A percentile compares a stretch with the other conserved stretches of the same genome.
Evolutionary conservation across 2,329 filamentous ascomycete genomes (phyloP).

Genomic region (Trichophyton rubrum): DNA sequence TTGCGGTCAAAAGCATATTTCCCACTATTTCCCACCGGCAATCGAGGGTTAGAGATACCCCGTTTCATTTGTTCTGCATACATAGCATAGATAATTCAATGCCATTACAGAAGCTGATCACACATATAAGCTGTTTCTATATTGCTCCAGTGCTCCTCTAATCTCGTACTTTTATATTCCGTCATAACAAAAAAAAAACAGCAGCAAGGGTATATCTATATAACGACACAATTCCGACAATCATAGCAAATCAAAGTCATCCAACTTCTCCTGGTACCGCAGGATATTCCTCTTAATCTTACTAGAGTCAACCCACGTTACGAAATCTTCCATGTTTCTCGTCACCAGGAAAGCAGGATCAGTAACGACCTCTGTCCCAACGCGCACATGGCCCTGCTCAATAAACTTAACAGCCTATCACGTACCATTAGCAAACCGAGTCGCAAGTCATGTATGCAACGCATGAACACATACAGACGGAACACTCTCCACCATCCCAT

Average conservation of each 20-base stretch:
- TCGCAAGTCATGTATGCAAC: no score
- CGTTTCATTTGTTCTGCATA: not conserved
- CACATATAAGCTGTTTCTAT: no score
- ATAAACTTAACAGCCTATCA: constrained; percentile 55
- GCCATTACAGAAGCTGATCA: no score
- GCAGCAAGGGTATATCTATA: not conserved
- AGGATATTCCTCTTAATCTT: constrained; percentile 96
- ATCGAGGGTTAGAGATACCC: not conserved
- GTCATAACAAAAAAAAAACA: not conserved
- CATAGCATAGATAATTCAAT: not conserved
- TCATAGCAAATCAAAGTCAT: constrained; percentile 86
- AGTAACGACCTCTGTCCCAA: constrained; percentile 79
- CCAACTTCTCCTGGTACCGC: constrained; percentile 86
- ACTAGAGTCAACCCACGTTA: constrained; percentile 89
- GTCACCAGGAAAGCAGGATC: constrained; percentile 85
- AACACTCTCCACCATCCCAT: constrained; percentile 85
- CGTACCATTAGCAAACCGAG: no score
- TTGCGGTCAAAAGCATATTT: not conserved
- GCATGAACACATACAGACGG: constrained; percentile 47
- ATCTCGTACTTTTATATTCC: not conserved
- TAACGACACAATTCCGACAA: not conserved
- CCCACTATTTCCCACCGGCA: not conserved
- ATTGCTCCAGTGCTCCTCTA: no score
- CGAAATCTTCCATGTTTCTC: constrained; percentile 83
- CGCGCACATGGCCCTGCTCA: constrained; percentile 85